Evolutionary conservation across 2,329 filamentous ascomycete genomes (phyloP).

Genomic region (Scytalidium lignicola): DNA sequence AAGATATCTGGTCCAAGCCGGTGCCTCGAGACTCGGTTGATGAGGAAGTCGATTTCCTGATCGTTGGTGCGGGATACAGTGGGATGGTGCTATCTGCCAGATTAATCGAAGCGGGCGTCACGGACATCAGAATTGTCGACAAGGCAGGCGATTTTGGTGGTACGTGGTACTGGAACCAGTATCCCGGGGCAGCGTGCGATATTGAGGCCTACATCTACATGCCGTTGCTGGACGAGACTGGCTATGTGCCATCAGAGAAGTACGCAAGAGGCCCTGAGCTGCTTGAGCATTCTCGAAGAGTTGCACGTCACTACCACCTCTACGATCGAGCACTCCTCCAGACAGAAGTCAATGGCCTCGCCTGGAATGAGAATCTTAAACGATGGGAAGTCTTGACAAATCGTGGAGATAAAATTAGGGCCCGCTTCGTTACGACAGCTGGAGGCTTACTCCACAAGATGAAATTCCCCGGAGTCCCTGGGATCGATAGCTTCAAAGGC

Average conservation of each 20-base stretch:
- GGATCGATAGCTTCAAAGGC: constrained; percentile 32
- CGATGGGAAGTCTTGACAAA: constrained; percentile 4
- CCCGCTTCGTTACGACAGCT: constrained; percentile 34
- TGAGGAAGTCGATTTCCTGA: too few species aligned
- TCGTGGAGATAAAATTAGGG: constrained; percentile 5
- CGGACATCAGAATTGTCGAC: too few species aligned
- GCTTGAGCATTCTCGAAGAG: constrained; percentile 37
- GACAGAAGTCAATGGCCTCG: constrained; percentile 4
- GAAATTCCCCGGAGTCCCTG: constrained; percentile 38
- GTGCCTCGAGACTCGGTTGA: too few species aligned
- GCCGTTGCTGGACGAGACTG: constrained; percentile 54
- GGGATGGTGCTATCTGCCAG: too few species aligned
- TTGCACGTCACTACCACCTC: constrained; percentile 40
- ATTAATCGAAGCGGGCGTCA: too few species aligned
- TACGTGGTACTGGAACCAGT: constrained; percentile 42
- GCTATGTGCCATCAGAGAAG: constrained; percentile 43
- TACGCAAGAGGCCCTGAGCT: constrained; percentile 7
- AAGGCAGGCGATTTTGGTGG: too few species aligned
- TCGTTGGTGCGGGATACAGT: too few species aligned
- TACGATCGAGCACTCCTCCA: constrained; percentile 6
- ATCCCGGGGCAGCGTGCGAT: constrained; percentile 47
- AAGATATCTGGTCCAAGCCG: too few species aligned
- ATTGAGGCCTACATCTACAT: constrained; percentile 55
- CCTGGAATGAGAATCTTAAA: constrained; percentile 6
- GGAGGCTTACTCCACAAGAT: constrained; percentile 36